Base-by-base conservation (phyloP, 2,329 filamentous ascomycete species). In the Xylaria polymorpha region DNA sequence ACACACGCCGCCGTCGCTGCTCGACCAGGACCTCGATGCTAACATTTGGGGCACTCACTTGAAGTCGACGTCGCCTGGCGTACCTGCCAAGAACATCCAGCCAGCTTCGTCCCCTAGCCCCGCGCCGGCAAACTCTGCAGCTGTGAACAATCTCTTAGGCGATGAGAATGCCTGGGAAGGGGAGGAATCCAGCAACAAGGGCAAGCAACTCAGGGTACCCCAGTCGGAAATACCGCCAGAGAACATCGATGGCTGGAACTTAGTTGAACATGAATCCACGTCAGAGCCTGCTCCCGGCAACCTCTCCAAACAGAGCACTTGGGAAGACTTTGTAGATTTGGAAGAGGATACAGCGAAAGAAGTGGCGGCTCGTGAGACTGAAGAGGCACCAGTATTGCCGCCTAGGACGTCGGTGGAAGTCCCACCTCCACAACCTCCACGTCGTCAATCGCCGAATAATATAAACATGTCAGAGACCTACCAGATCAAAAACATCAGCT, bases 401-500 rank as follows among this genome's bases (percentile, higher is more conserved):
- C 80, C 83, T 0, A 78, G 81, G 73, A 39, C 74, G 74, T 48
- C 74, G 55, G 66, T 61, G 51, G 75, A 73, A 56, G 64, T 43
- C 7, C 63, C 60, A n/a, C 75, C 76, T 4, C 68, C 76, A 3
- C 79, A 78, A 18, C 81, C 83, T 0, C 82, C 84, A 0, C 80
- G 83, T 41, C 79, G 82, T 0, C 81, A 82, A 1, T 73, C 75
- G 10, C 70, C 75, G 44, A 72, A 51, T 61, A 78, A 83, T 2
- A 79, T 83, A n/a, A 82, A 80, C 55, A 85, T 85, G 73, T 81
- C 85, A 0, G 94, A 98, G 79, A 96, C 94, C 0, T 98, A 99
- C 76, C 92, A 94, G 65, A 94, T 98, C 79, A 97, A 97, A 78
- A 94, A 94, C 69, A 91, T 98, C 70, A 90, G 88, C 69, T 98